These are phyloP conservation scores for Lunasporangiospora selenospora DNA, from an alignment of 192 early-diverging fungal species.

Conservation along the genomic window DNA sequence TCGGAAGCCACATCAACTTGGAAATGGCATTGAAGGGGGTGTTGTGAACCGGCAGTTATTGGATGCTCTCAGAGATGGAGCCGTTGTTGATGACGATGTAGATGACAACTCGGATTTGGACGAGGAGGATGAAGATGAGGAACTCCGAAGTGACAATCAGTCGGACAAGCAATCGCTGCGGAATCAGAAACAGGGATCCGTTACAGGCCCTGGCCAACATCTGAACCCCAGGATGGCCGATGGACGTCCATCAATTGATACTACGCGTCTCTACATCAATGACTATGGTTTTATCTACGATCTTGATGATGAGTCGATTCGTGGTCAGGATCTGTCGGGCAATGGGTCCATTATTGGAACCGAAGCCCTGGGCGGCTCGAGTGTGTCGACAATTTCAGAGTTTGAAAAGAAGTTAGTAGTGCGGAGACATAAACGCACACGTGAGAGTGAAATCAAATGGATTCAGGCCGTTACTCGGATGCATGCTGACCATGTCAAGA, in stretches of 20 bases:
- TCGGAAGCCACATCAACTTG: constrained; percentile 23
- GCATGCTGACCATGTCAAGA: constrained; percentile 42
- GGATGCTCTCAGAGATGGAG: too few species aligned
- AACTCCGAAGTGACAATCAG: too few species aligned
- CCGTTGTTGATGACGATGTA: constrained; percentile 8
- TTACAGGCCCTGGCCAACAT: too few species aligned
- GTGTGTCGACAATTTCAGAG: constrained; percentile 6
- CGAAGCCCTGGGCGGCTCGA: constrained; percentile 10
- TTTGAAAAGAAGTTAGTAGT: constrained; percentile 15
- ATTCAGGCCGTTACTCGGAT: constrained; percentile 34
- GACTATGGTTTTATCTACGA: constrained; percentile 48
- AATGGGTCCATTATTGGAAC: constrained; percentile 8
- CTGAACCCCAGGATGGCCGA: too few species aligned
- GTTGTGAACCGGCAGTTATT: constrained; percentile 11
- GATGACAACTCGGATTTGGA: constrained; percentile 24
- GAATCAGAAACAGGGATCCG: too few species aligned
- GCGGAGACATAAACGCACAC: constrained; percentile 27
- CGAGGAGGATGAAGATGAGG: constrained; percentile 13
- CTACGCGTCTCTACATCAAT: constrained; percentile 23
- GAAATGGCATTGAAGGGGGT: constrained; percentile 32
- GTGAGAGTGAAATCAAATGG: constrained; percentile 45
- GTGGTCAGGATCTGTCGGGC: constrained; percentile 34
- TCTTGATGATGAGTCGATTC: constrained; percentile 36
- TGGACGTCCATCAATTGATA: not conserved
- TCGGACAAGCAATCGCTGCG: too few species aligned